Evolutionary conservation across 129 eudicot genomes (phyloP).

Genomic region (Arctium lappa): DNA sequence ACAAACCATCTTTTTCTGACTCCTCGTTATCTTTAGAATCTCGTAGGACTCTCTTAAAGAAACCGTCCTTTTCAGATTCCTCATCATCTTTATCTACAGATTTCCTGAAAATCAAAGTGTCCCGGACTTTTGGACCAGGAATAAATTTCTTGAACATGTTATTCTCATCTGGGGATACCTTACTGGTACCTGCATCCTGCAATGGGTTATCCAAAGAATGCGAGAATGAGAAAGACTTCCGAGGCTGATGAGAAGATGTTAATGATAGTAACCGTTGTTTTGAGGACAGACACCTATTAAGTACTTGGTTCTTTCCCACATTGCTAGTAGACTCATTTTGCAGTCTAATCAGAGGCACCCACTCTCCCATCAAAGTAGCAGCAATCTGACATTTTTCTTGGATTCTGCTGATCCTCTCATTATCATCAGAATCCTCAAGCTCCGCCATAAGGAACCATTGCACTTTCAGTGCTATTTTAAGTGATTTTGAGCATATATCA

Average conservation of each 20-base stretch:
- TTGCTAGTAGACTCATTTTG: constrained; percentile 48
- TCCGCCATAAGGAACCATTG: constrained; percentile 98
- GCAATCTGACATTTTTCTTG: constrained; percentile 98
- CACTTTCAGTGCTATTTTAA: constrained; percentile 83
- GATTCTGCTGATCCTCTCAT: constrained; percentile 89
- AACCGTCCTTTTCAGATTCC: constrained; percentile 67
- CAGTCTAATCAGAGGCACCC: constrained; percentile 74
- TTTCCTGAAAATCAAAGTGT: constrained; percentile 77
- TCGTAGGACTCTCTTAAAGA: constrained; percentile 53
- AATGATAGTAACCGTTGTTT: constrained; percentile 74
- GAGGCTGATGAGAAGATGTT: constrained; percentile 73
- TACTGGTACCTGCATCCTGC: constrained; percentile 63
- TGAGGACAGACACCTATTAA: constrained; percentile 69
- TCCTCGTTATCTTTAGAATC: constrained; percentile 56
- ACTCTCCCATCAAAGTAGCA: constrained; percentile 90
- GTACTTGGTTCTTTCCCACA: constrained; percentile 71
- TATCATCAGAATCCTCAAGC: constrained; percentile 92
- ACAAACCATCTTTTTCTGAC: constrained; percentile 29
- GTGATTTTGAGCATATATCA: constrained; percentile 80
- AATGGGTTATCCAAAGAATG: constrained; percentile 45
- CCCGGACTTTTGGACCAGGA: constrained; percentile 79
- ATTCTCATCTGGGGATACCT: constrained; percentile 65
- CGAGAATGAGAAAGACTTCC: constrained; percentile 54
- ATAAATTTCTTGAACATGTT: constrained; percentile 79
- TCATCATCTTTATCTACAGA: constrained; percentile 67